Percentiles rank a stretch among this genome's conserved stretches.
Conservation (phyloP, 2,329 filamentous ascomycete genomes). For the Xylogone sp. region DNA sequence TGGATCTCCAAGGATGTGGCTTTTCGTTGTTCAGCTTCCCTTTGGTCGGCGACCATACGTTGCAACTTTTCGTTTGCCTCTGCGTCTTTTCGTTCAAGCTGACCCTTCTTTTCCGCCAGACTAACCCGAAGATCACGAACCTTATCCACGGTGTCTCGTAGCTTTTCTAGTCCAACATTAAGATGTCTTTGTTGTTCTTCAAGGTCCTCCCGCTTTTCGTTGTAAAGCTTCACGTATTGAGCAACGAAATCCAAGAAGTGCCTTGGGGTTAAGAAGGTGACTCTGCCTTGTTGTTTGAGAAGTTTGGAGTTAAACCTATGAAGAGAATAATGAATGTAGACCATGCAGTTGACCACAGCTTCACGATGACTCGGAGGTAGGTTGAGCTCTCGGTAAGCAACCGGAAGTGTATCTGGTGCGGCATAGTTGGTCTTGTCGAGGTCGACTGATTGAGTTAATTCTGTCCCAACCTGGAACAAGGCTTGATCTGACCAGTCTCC, state of each 20-base stretch:
- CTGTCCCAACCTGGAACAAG: conserved; percentile 93
- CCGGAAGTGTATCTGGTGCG: conserved; percentile 86
- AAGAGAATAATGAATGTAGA: conserved; percentile 95
- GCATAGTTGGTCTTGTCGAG: conserved; percentile 82
- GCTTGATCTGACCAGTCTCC: conserved; percentile 99
- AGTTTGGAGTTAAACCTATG: conserved; percentile 86
- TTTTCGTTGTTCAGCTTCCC: conserved; percentile 89
- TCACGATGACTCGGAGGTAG: conserved; percentile 89
- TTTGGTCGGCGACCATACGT: conserved; percentile 94
- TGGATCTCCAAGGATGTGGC: conserved; percentile 86
- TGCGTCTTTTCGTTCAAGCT: conserved; percentile 88
- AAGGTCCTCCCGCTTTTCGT: conserved; percentile 95
- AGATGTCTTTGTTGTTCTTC: conserved; percentile 98
- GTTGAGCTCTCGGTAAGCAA: conserved; percentile 81
- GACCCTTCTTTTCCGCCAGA: conserved; percentile 88
- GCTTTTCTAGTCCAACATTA: conserved; percentile 96
- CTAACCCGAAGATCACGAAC: conserved; percentile 88
- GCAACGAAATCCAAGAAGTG: conserved; percentile 98
- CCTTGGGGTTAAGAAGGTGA: conserved; percentile 89
- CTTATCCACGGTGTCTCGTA: conserved; percentile 95
- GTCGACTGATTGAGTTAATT: conserved; percentile 94
- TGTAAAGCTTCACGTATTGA: conserved; percentile 96
- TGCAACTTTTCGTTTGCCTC: conserved; percentile 97
- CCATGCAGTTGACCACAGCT: conserved; percentile 95
- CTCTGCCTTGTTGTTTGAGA: conserved; percentile 85